Evolutionary conservation across 176 grass and related monocot species (phyloP), one percentile per base, ranked within the genome.

Genomic region (Zoysia pacifica): DNA sequence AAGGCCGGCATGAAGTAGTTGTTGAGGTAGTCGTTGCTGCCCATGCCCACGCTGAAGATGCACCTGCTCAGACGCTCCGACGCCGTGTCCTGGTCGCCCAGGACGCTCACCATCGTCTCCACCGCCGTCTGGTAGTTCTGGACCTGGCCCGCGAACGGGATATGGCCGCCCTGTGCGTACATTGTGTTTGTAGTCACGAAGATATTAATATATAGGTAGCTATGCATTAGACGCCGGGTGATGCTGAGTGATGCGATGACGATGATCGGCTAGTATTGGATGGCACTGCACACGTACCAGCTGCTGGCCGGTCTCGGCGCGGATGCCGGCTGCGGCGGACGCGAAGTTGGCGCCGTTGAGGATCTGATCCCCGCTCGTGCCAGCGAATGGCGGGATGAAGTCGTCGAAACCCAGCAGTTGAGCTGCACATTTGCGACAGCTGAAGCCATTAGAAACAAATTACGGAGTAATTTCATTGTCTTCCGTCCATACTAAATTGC

Each of bases 21-120:
- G 90, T 99, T 99, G 42, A 99, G 97, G 82, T 99, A 99, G 90
- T 99, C 97, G 75, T 99, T 99, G 86, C 90, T 95, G 53, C 97
- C 97, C 93, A 99, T 99, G 46, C 97, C 97, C 11, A 96, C 5
- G 37, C 86, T 89, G 84, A 99, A 96, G 84, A 99, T 93, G 92
- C 97, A 99, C 63, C 50, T 80, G 84, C 97, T 91, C 20, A 99
- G 88, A 67, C 85, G 94, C 55, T 86, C 77, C 10, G 88, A 90
- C 15, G 97, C 86, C 12, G 90, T 86, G 81, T 93, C 97, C 75
- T 90, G 82, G 73, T 96, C 93, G 3, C 97, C 97, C 36, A 99
- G 71, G 51, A 99, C 69, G 85, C 2, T 82, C 49, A 90, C 82
- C 76, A 99, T 74, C 69, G 88, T 84, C 78, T 93, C 73, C 62